phyloP scores from a whole-genome alignment of 441 rosid genomes.

The Melastoma candidum region DNA sequence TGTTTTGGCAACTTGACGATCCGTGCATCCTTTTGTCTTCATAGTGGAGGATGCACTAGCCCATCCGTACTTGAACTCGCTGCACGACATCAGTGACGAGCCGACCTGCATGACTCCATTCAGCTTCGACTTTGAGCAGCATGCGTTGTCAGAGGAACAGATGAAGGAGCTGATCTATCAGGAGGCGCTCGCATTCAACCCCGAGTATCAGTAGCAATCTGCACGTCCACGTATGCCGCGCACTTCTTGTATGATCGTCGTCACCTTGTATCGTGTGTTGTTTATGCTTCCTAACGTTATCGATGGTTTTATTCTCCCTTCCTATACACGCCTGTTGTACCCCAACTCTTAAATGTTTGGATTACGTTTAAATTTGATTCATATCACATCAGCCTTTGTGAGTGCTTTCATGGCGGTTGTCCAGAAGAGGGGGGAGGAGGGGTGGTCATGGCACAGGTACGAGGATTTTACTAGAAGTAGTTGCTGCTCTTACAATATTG shows the following conservation, averaged over 20 bases:
- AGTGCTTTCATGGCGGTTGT: no score
- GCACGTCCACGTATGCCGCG: constrained; percentile 3
- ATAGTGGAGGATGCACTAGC: constrained; percentile 74
- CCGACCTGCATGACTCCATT: constrained; percentile 62
- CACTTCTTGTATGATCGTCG: constrained; percentile 17
- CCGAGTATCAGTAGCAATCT: constrained; percentile 37
- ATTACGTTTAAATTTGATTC: no score
- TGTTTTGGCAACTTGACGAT: background rate
- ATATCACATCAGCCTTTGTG: no score
- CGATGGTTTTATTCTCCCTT: no score
- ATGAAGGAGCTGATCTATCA: constrained; percentile 69
- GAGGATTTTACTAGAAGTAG: no score
- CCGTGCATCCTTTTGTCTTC: constrained; percentile 4
- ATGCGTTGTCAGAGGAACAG: constrained; percentile 53
- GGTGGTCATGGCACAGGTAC: no score
- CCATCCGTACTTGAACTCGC: constrained; percentile 61
- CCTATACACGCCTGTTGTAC: no score
- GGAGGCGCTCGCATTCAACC: constrained; percentile 77
- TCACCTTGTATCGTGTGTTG: constrained; percentile 13
- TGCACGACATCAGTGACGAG: constrained; percentile 61
- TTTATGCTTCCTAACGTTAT: constrained; percentile 3
- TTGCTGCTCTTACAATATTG: no score
- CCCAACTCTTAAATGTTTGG: no score
- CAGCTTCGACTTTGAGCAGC: constrained; percentile 58
- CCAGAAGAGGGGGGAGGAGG: no score